These are phyloP conservation scores for Pseudogymnoascus sp. DNA, from an alignment of 2,329 filamentous ascomycete species.

Conservation along the genomic window DNA sequence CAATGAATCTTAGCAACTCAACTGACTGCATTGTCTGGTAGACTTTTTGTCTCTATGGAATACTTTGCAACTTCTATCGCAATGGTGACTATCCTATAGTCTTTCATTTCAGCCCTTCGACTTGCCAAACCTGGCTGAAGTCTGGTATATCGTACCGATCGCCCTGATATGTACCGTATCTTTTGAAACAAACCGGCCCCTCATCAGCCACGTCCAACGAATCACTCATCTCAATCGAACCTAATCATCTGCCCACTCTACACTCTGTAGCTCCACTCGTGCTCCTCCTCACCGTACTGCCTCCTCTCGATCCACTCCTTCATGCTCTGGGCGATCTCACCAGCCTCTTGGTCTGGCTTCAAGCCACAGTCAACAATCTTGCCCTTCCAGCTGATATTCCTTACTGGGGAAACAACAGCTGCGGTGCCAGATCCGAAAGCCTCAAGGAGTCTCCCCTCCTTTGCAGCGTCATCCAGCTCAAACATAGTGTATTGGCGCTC, in stretches of 20 bases:
- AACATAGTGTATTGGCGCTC: conserved; percentile 92
- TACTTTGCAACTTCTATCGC: neutral
- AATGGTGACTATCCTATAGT: neutral
- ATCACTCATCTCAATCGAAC: neutral
- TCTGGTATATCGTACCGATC: conserved; percentile 9
- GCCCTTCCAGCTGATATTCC: conserved; percentile 84
- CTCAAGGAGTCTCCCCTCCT: conserved; percentile 82
- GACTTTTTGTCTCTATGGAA: neutral
- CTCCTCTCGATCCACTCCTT: conserved; percentile 95
- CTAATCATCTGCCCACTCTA: neutral
- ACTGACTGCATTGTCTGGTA: neutral
- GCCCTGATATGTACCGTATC: neutral
- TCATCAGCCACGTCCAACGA: neutral
- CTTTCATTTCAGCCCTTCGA: neutral
- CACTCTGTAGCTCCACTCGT: conserved; percentile 72
- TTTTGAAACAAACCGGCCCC: neutral
- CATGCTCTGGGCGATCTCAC: conserved; percentile 77
- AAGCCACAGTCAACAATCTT: conserved; percentile 77
- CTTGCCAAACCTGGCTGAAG: conserved; percentile 7
- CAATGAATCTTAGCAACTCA: neutral
- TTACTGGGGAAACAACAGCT: conserved; percentile 84
- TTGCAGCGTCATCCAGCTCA: conserved; percentile 72
- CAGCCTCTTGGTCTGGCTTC: conserved; percentile 74
- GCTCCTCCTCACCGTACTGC: conserved; percentile 89
- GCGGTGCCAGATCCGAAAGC: conserved; percentile 92